Conservation (phyloP, 2,329 filamentous ascomycete genomes). For the Boeremia lycopersici region DNA sequence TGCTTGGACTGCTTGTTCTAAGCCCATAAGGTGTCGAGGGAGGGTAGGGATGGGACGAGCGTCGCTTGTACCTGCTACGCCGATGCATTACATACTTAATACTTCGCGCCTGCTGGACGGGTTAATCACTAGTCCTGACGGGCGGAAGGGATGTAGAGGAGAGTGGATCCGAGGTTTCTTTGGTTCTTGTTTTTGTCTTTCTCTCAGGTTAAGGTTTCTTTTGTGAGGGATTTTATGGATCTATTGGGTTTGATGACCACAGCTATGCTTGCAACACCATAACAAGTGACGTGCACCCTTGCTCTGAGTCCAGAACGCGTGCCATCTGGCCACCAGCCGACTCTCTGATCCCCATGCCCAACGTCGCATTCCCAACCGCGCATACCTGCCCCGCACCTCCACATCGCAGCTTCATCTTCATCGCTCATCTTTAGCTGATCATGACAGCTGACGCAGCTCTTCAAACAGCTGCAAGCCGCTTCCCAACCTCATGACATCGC, state of each 20-base stretch:
- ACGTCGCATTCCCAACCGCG: constrained; percentile 2
- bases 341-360: background rate
- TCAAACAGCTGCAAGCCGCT: background rate
- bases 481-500: constrained; percentile 13
- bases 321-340: background rate
- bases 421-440: constrained; percentile 1
- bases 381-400: constrained; percentile 10
- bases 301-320: background rate
- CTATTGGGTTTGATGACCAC: background rate
- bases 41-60: background rate
- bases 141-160: constrained; percentile 5
- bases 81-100: constrained; percentile 3
- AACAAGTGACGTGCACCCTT: background rate
- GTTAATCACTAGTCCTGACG: constrained; percentile 16
- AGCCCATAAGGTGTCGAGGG: constrained; percentile 1
- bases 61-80: background rate
- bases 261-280: background rate
- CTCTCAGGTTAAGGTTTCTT: background rate
- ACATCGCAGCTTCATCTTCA: constrained; percentile 6
- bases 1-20: constrained; percentile 60
- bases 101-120: constrained; percentile 18
- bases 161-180: background rate
- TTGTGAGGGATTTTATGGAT: background rate
- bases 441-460: constrained; percentile 6
- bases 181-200: background rate